phyloP scores from a whole-genome alignment of 345 rosid genomes.

The Bruguiera parviflora region DNA sequence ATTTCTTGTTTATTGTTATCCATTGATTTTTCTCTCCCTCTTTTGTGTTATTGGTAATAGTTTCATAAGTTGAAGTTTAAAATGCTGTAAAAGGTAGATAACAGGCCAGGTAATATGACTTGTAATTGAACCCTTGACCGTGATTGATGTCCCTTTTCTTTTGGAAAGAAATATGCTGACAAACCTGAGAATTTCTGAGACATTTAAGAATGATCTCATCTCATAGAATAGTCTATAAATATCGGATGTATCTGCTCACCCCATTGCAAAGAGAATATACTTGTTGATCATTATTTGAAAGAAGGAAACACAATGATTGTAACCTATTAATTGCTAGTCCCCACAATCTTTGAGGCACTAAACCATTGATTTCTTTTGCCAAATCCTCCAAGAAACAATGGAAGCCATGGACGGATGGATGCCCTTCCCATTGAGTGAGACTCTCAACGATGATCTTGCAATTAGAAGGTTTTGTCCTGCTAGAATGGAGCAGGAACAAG shows the following conservation, averaged over 20 bases:
- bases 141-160: background rate
- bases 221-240: background rate
- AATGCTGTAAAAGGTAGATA: background rate
- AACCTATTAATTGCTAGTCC: background rate
- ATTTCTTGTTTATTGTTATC: too few species aligned
- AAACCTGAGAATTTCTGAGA: background rate
- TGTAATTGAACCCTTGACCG: background rate
- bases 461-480: conserved; percentile 62
- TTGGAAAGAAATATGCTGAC: background rate
- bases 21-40: too few species aligned
- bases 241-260: background rate
- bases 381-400: conserved; percentile 28
- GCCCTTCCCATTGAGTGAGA: conserved; percentile 34
- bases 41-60: background rate
- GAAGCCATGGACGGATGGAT: conserved; percentile 37
- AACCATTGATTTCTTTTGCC: conserved; percentile 3
- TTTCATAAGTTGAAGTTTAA: background rate
- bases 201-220: background rate
- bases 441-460: conserved; percentile 50
- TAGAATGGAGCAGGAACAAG: conserved; percentile 45
- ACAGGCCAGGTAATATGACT: background rate
- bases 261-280: conserved; percentile 7
- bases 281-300: conserved; percentile 11
- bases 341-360: background rate
- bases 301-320: background rate